A percentile compares a stretch with the other conserved stretches of the same genome.
These are phyloP conservation scores for Acer campestre DNA, from an alignment of 345 rosid genomes.

Conservation along the genomic window DNA sequence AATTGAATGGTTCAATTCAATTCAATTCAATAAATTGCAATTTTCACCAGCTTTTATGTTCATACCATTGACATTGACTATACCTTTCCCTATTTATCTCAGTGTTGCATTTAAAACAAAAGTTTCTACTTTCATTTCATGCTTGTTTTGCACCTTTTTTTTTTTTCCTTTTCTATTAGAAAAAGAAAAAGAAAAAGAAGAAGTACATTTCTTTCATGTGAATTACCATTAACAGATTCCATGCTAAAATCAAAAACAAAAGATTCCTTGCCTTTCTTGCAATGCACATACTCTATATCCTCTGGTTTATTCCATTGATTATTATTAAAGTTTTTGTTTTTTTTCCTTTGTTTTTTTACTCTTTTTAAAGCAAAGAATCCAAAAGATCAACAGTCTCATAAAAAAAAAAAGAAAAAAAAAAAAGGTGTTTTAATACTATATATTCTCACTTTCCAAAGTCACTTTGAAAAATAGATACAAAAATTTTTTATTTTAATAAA, in stretches of 20 bases:
- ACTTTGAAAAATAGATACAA: background rate
- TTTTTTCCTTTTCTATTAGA: no score
- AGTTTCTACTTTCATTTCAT: background rate
- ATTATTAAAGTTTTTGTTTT: background rate
- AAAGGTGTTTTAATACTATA: no score
- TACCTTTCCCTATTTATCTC: no score
- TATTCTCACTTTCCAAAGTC: background rate
- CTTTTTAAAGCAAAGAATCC: constrained; percentile 4
- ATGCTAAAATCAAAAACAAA: no score
- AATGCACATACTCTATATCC: no score
- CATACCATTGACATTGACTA: no score
- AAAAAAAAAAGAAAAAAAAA: no score
- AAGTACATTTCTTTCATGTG: background rate
- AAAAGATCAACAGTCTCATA: background rate
- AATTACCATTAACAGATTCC: background rate
- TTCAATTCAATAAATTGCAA: no score
- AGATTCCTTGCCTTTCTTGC: background rate
- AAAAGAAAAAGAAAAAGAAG: background rate
- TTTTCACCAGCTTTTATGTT: no score
- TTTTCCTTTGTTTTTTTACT: background rate
- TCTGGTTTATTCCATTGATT: background rate
- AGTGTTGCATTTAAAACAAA: background rate
- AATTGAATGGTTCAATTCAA: no score
- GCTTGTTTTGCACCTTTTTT: no score
- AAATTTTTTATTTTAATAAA: no score